These are phyloP conservation scores for Prunus mira DNA, from an alignment of 306 rosid genomes.

Conservation along the genomic window DNA sequence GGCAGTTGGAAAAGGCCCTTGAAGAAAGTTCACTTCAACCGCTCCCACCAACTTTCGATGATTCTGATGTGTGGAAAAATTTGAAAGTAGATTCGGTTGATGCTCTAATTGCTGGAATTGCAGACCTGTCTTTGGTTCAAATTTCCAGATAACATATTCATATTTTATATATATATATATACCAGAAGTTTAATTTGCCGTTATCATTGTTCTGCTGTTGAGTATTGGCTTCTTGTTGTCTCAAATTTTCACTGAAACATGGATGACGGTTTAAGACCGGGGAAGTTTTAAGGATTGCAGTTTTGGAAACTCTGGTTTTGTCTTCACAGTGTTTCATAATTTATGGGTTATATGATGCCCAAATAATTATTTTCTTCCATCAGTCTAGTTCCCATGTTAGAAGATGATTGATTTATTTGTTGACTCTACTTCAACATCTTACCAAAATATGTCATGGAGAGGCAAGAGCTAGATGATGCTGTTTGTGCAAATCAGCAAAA, in stretches of 20 bases:
- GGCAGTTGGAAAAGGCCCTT: conserved; percentile 50
- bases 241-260: neutral
- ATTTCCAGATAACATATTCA: conserved; percentile 1
- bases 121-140: conserved; percentile 45
- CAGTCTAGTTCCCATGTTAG: neutral
- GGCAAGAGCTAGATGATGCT: neutral
- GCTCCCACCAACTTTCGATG: conserved; percentile 26
- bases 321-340: too few relatives aligned
- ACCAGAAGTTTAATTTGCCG: neutral
- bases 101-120: conserved; percentile 40
- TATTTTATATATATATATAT: neutral
- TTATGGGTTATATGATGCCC: too few relatives aligned
- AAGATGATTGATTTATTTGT: neutral
- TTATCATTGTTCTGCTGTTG: neutral
- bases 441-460: neutral
- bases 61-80: conserved; percentile 29
- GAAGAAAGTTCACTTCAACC: conserved; percentile 30
- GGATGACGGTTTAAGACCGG: neutral
- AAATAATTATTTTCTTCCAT: neutral
- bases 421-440: neutral
- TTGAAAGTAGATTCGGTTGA: conserved; percentile 35
- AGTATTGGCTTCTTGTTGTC: neutral
- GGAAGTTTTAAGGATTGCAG: neutral
- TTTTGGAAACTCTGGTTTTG: neutral
- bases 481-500: conserved; percentile 3